Evolutionary conservation across 2,329 filamentous ascomycete species (phyloP), one percentile per base, ranked within the genome.

Genomic region (Lasiodiplodia sp.): DNA sequence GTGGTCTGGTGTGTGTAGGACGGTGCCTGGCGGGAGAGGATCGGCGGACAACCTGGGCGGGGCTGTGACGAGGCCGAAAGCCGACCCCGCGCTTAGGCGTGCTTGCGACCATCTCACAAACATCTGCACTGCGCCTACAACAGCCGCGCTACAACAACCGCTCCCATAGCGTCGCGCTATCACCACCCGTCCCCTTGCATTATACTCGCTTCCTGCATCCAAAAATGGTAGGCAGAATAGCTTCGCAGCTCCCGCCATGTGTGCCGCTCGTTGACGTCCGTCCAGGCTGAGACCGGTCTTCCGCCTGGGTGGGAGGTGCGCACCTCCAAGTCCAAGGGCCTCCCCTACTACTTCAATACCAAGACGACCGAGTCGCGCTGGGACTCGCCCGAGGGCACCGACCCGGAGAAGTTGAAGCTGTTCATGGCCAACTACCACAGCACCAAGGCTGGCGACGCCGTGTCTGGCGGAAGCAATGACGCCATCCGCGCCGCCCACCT

Each of bases 291-390:
- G 68, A 90, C 91, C 74, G 95, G 95, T 79, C 89, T 97, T 71
- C 94, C 94, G 71, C 81, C 89, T 62, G 89, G 90, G 80, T 97
- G 95, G 94, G 96, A 98, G 84, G 93, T 99, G 78, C 93, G 96
- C 80, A 93, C 96, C 84, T 97, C 93, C 81, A 97, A 97, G 85
- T 97, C 93, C 82, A 98, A 97, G 86, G 97, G 97, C 83, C 91
- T 98, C 44, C 96, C 96, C 47, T 99, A 99, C 86, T 99, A 98
- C 86, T 98, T 97, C 91, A 96, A 97, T 82, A 85, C 91, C 56
- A 84, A 83, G 73, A 92, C 93, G 71, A 95, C 94, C 80, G 89
- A 93, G 78, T 98, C 96, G 71, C 89, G 93, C 82, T 99, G 96
- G 96, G 96, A 98, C 79, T 95, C 96, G 3, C 96, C 96, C 10